Conservation (phyloP, 2,329 filamentous ascomycete species). For the Alternaria angustiovoidea region DNA sequence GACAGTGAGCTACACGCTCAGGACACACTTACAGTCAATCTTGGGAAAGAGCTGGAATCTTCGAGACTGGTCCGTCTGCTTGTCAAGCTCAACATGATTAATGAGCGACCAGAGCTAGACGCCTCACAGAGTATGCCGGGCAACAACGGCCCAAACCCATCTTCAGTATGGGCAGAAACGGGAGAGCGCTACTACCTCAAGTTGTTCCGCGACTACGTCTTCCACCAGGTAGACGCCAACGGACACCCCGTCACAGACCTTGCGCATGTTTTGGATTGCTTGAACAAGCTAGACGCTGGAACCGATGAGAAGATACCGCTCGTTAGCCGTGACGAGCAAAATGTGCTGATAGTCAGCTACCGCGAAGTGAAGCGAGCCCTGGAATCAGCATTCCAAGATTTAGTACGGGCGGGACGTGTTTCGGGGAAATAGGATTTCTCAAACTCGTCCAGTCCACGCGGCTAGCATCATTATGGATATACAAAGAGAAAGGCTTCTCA, state of each 20-base stretch:
- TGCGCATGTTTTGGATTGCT: constrained; percentile 82
- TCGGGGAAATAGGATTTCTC: constrained; percentile 37
- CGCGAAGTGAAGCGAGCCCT: constrained; percentile 79
- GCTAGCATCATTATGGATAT: constrained; percentile 13
- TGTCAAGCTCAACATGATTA: constrained; percentile 85
- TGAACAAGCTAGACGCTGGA: constrained; percentile 94
- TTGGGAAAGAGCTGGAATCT: constrained; percentile 87
- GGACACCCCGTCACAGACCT: constrained; percentile 85
- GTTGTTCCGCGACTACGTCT: constrained; percentile 95
- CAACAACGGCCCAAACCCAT: constrained; percentile 37
- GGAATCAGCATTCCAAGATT: constrained; percentile 68
- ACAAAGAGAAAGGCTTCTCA: neutral
- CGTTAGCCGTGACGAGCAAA: constrained; percentile 89
- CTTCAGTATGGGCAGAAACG: constrained; percentile 81
- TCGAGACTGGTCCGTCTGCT: constrained; percentile 81
- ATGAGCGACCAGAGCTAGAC: constrained; percentile 87
- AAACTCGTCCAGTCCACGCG: constrained; percentile 14
- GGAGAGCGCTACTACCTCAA: constrained; percentile 93
- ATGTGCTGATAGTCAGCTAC: constrained; percentile 86
- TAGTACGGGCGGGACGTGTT: constrained; percentile 50
- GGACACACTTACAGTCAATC: constrained; percentile 75
- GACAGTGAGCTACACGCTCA: constrained; percentile 81
- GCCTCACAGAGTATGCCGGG: constrained; percentile 63
- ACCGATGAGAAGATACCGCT: constrained; percentile 85
- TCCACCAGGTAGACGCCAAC: constrained; percentile 89